Base-by-base conservation (phyloP, 2,329 filamentous ascomycete genomes). In the Cytospora chrysosperma region DNA sequence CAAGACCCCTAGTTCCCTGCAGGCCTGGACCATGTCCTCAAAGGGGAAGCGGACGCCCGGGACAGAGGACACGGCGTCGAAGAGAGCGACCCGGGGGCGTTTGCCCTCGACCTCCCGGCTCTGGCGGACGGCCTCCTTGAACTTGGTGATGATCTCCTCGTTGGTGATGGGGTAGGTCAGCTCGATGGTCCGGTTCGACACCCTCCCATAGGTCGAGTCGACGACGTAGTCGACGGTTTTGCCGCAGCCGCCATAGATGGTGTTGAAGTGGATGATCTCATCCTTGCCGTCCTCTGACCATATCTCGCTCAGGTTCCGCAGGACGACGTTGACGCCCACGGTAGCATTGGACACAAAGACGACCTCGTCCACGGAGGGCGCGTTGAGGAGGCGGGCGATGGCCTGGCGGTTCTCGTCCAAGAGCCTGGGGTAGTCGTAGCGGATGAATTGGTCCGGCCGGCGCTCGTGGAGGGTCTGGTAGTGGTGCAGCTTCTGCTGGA, bases 301-400 rank as follows among this genome's bases (percentile, higher is more conserved):
- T 1, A 73, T 71, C 24, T 57, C 60, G 28, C 32, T 27, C 2
- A 97, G 75, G 72, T 90, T 93, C 50, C 89, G 86, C n/a, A 97
- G 82, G 6, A 96, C 85, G 0, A 87, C 91, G 76, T 95, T 94
- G 54, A 93, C 76, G 27, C 86, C 91, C 0, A 85, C 88, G 0
- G 92, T 96, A 15, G 93, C 92, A 73, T 97, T 97, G 63, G 85
- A 79, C 0, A 96, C 87, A 67, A 96, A 88, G 0, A 96, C 92
- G 47, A 91, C 78, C 12, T 88, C 86, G 12, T 88, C 81, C 1
- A 79, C 72, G 12, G 47, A 53, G 0, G 88, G 86, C 0, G 85
- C 88, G 65, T 90, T 85, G 65, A 97, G 78, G 26, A 92, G 71
- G 27, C 78, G 73, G 1, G 91, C 89, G 5, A 93, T 77, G 3